Percentiles rank a stretch among this genome's conserved stretches.
Evolutionary conservation across 163 green algal species (phyloP).

Genomic region (Scenedesmus sp.): DNA sequence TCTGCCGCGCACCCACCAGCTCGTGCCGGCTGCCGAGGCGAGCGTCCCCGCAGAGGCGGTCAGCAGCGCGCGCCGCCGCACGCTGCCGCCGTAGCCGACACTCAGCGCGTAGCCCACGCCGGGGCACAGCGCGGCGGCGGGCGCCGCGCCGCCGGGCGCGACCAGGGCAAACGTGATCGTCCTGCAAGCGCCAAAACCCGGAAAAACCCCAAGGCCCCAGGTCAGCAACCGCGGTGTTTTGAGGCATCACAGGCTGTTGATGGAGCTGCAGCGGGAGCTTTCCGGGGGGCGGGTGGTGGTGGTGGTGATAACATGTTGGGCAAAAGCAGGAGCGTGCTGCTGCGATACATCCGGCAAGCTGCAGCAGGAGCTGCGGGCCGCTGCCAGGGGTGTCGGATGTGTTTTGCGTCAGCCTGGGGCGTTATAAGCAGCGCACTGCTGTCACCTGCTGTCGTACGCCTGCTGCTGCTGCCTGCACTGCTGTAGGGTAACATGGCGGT

Average conservation of each 20-base stretch:
- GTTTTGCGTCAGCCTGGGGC: not conserved
- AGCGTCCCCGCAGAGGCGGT: not conserved
- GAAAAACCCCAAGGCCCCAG: too few relatives aligned
- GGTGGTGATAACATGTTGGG: too few relatives aligned
- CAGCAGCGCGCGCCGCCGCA: not conserved
- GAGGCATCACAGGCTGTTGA: too few relatives aligned
- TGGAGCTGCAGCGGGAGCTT: too few relatives aligned
- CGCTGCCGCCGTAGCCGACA: not conserved
- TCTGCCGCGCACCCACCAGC: too few relatives aligned
- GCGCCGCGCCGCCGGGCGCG: not conserved
- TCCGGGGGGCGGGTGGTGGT: too few relatives aligned
- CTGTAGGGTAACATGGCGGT: not conserved
- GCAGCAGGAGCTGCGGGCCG: too few relatives aligned
- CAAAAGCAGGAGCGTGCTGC: too few relatives aligned
- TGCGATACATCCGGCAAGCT: too few relatives aligned
- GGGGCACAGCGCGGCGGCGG: not conserved
- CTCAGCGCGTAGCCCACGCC: not conserved
- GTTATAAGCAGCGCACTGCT: not conserved
- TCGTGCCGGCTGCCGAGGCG: not conserved
- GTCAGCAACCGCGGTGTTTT: too few relatives aligned
- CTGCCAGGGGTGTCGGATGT: not conserved
- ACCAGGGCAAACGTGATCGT: not conserved
- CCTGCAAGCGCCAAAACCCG: slow-evolving; percentile 21
- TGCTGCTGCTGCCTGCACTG: not conserved
- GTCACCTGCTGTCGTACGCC: not conserved